Evolutionary conservation across 805 yeast genomes (phyloP), one percentile per base, ranked within the genome.

Genomic region (Yamadazyma takamatsuzukensis): DNA sequence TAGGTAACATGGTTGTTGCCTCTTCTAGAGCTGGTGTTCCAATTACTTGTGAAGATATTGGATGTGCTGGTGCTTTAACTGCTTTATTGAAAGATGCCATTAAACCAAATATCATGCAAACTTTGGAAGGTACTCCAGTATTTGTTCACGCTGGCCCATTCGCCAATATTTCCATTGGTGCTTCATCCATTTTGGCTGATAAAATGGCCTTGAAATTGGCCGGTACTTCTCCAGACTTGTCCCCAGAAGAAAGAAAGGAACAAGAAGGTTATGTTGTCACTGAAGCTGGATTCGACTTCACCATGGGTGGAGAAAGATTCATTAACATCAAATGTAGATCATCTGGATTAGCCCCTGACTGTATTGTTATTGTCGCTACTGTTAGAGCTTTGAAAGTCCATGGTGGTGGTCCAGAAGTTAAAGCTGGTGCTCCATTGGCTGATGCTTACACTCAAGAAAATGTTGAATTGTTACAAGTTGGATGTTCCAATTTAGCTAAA

Each of bases 251-350:
- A 43, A 64, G 68, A 50, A 49, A 62, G 31, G 68, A 69, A 34
- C 73, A 72, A 49, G 73, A 72, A 45, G 93, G 94, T 41, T 83
- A 75, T 48, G 94, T 83, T 40, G 82, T 83, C 33, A 83, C 94
- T 29, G 94, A 83, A 59, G 94, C 94, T 13, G 94, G 94, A 41
- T 83, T 83, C 63, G 94, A 83, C 60, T 83, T 83, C 70, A 83
- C 93, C 32, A 83, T 83, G 94, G 94, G 94, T 54, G 94, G 94
- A 58, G 94, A 83, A 66, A 70, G 94, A 62, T 83, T 83, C 60
- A 69, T 81, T 58, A 82, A 83, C 61, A 83, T 83, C 64, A 83
- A 83, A 59, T 80, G 89, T 56, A 74, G 93, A 54, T 72, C 88
- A 7, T 78, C 86, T n/a, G 93, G 90, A 6, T 67, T 83, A 41